phyloP scores from a whole-genome alignment of 2,329 filamentous ascomycete genomes.

The Penicillium italicum region DNA sequence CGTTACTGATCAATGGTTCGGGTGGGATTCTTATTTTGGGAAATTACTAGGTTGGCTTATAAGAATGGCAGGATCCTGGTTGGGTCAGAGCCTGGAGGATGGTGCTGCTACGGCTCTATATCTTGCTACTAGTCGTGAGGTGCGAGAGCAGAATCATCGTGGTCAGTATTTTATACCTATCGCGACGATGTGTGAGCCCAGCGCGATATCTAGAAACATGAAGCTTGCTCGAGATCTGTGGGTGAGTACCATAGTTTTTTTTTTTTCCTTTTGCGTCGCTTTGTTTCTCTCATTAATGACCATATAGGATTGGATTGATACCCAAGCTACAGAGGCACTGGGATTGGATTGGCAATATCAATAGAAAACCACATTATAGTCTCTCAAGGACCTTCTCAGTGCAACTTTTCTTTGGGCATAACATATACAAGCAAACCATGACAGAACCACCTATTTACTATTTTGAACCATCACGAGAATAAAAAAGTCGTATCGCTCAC shows the following conservation, averaged over 20 bases:
- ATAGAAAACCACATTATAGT: not conserved
- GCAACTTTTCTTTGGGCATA: not conserved
- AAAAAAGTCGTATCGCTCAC: slow-evolving; percentile 35
- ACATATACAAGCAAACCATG: slow-evolving; percentile 1
- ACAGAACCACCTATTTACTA: slow-evolving; percentile 2
- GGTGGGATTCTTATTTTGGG: slow-evolving; percentile 30
- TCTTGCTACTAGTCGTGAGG: slow-evolving; percentile 26
- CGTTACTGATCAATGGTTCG: slow-evolving; percentile 31
- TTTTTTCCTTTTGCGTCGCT: too few relatives aligned
- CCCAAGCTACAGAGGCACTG: slow-evolving; percentile 14
- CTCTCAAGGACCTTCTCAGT: not conserved
- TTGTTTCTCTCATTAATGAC: not conserved
- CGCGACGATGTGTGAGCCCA: slow-evolving; percentile 27
- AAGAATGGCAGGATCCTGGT: slow-evolving; percentile 19
- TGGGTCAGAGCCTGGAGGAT: slow-evolving; percentile 28
- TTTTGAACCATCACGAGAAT: not conserved
- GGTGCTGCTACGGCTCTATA: slow-evolving; percentile 32
- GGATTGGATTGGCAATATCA: slow-evolving; percentile 10
- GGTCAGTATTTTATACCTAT: slow-evolving; percentile 41
- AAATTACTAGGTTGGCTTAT: slow-evolving; percentile 18
- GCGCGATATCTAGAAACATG: slow-evolving; percentile 27
- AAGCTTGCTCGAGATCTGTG: slow-evolving; percentile 33
- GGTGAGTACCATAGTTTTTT: slow-evolving; percentile 29
- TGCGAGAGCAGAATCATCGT: slow-evolving; percentile 19
- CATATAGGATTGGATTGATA: slow-evolving; percentile 22